Conservation (phyloP, 2,329 filamentous ascomycete species). For the Fusarium sp. region DNA sequence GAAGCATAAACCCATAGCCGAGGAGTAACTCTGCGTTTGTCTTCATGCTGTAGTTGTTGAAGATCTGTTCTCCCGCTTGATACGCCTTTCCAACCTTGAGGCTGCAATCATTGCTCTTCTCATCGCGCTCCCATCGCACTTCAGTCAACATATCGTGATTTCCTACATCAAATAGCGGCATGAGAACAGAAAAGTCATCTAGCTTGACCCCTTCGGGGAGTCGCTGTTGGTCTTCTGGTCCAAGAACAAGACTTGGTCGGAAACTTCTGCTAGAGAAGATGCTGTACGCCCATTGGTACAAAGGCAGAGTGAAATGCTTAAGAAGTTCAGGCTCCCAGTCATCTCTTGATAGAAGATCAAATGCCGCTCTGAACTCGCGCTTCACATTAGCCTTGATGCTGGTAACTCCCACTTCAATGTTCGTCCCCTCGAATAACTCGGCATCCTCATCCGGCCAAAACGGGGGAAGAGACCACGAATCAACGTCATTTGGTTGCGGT, state of each 20-base stretch:
- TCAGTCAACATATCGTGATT: slow-evolving; percentile 74
- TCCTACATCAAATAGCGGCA: slow-evolving; percentile 77
- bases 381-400: slow-evolving; percentile 61
- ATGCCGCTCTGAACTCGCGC: slow-evolving; percentile 59
- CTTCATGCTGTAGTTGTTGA: slow-evolving; percentile 79
- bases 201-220: slow-evolving; percentile 50
- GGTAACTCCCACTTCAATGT: slow-evolving; percentile 61
- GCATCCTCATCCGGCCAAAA: slow-evolving; percentile 73
- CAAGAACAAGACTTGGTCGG: slow-evolving; percentile 68
- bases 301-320: slow-evolving; percentile 56
- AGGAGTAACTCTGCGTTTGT: slow-evolving; percentile 78
- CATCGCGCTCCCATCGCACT: slow-evolving; percentile 68
- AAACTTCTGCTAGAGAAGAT: slow-evolving; percentile 75
- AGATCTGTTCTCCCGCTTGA: slow-evolving; percentile 65
- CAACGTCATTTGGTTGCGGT: slow-evolving; percentile 67
- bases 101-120: slow-evolving; percentile 53
- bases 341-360: slow-evolving; percentile 50
- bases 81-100: slow-evolving; percentile 59
- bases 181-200: slow-evolving; percentile 74
- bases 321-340: slow-evolving; percentile 44
- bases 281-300: slow-evolving; percentile 74
- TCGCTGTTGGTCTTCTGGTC: slow-evolving; percentile 43
- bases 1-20: slow-evolving; percentile 71
- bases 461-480: slow-evolving; percentile 67
- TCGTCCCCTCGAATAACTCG: slow-evolving; percentile 66